Evolutionary conservation across 202 grass and related monocot species (phyloP).

Genomic region (Musa balbisiana): DNA sequence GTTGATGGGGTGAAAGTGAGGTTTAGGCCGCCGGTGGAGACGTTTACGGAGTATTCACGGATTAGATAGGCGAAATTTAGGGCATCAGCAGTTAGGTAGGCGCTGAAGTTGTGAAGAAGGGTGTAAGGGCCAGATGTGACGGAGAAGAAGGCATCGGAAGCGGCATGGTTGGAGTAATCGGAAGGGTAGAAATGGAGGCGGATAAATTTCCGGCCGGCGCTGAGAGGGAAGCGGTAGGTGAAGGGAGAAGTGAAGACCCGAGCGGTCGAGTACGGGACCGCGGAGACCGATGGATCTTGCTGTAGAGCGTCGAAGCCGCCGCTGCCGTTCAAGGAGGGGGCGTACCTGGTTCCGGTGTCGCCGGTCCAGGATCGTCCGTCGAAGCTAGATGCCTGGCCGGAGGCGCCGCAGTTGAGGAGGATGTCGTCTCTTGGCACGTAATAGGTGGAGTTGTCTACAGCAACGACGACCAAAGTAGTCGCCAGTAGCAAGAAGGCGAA

Average conservation of each 20-base stretch:
- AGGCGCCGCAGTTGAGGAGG: slow-evolving; percentile 3
- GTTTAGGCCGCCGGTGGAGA: slow-evolving; percentile 22
- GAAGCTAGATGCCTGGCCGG: neutral
- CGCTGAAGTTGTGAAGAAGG: neutral
- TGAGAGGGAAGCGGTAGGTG: slow-evolving; percentile 34
- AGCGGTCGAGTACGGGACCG: slow-evolving; percentile 5
- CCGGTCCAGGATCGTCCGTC: neutral
- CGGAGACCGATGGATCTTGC: neutral
- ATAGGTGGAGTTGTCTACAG: neutral
- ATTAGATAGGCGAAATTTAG: slow-evolving; percentile 31
- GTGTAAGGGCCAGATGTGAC: neutral
- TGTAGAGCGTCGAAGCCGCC: neutral
- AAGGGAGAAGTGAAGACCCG: slow-evolving; percentile 7
- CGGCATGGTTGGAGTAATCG: neutral
- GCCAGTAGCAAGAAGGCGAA: neutral
- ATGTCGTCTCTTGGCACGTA: neutral
- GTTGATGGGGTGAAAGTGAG: slow-evolving; percentile 52
- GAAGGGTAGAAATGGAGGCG: slow-evolving; percentile 62
- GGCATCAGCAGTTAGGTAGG: slow-evolving; percentile 24
- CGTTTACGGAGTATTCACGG: slow-evolving; percentile 52
- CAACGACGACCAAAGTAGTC: neutral
- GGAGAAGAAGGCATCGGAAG: neutral
- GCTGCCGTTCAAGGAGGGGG: neutral
- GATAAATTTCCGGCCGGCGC: slow-evolving; percentile 52
- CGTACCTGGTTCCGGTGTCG: neutral